phyloP scores from a whole-genome alignment of 2,329 filamentous ascomycete genomes.

The Cytospora leucostoma region DNA sequence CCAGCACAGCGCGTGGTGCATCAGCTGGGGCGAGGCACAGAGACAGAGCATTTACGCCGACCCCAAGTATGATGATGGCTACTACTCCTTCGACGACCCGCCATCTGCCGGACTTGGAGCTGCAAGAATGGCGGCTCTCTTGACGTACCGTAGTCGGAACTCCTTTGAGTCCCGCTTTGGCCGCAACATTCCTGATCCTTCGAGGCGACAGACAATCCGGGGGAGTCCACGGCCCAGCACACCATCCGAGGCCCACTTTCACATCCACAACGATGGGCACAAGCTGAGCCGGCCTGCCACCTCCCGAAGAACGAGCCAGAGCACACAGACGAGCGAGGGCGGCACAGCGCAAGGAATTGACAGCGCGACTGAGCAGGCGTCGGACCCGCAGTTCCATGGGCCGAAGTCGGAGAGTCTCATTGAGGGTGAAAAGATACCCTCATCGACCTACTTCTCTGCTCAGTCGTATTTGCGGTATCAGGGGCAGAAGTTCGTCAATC shows the following conservation, averaged over 20 bases:
- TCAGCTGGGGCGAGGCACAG: slow-evolving; percentile 88
- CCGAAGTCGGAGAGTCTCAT: slow-evolving; percentile 55
- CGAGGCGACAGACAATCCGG: slow-evolving; percentile 80
- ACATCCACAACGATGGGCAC: slow-evolving; percentile 83
- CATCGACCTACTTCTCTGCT: slow-evolving; percentile 92
- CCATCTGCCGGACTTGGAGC: slow-evolving; percentile 86
- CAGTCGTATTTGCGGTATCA: slow-evolving; percentile 98
- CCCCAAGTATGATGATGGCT: slow-evolving; percentile 97
- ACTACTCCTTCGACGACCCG: slow-evolving; percentile 85
- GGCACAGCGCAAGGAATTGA: slow-evolving; percentile 1
- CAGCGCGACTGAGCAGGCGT: slow-evolving; percentile 33
- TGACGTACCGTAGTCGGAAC: slow-evolving; percentile 95
- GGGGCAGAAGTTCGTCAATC: slow-evolving; percentile 92
- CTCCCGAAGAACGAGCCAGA: slow-evolving; percentile 51
- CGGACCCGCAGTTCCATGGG: slow-evolving; percentile 72
- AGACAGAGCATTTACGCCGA: slow-evolving; percentile 95
- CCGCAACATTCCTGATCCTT: slow-evolving; percentile 85
- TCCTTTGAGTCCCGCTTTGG: slow-evolving; percentile 96
- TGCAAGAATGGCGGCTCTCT: slow-evolving; percentile 91
- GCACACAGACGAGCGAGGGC: slow-evolving; percentile 19
- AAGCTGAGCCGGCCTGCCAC: slow-evolving; percentile 56
- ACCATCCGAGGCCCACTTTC: slow-evolving; percentile 72
- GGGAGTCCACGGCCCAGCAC: slow-evolving; percentile 61
- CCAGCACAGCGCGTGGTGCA: slow-evolving; percentile 84
- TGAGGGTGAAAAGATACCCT: slow-evolving; percentile 53